Conservation (phyloP, 305 asterid genomes). For the Fraxinus sp. region DNA sequence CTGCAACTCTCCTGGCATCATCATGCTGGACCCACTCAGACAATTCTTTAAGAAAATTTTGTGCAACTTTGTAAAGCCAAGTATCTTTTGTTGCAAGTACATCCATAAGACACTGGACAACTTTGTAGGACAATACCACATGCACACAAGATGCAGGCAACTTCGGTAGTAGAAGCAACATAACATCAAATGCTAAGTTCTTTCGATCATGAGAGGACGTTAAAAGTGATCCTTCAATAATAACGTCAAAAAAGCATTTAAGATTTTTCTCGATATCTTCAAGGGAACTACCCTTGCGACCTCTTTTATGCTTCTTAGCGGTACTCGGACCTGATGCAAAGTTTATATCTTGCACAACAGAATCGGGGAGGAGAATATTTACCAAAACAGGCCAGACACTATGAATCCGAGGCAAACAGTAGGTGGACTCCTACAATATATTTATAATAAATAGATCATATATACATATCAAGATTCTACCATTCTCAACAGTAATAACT, state of each 20-base stretch:
- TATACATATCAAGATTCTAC: background rate
- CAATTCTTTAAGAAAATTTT: constrained; percentile 70
- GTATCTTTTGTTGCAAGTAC: constrained; percentile 76
- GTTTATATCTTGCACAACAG: constrained; percentile 51
- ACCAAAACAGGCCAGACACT: constrained; percentile 80
- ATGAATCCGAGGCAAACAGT: constrained; percentile 89
- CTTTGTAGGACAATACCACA: constrained; percentile 59
- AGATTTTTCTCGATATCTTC: constrained; percentile 71
- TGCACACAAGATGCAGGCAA: constrained; percentile 64
- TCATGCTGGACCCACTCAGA: constrained; percentile 74
- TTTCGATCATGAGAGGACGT: constrained; percentile 93
- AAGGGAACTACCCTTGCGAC: constrained; percentile 57
- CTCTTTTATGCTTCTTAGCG: constrained; percentile 69
- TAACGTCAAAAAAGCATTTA: constrained; percentile 57
- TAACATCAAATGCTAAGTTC: constrained; percentile 71
- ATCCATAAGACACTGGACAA: constrained; percentile 86
- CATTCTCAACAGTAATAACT: constrained; percentile 2
- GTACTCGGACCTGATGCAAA: constrained; percentile 43
- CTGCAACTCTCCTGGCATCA: constrained; percentile 74
- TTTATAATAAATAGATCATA: constrained; percentile 22
- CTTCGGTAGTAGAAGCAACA: constrained; percentile 72
- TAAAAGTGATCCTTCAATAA: constrained; percentile 80
- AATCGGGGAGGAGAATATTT: constrained; percentile 62
- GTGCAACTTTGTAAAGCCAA: constrained; percentile 85
- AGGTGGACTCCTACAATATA: constrained; percentile 78